Evolutionary conservation across 2,329 filamentous ascomycete genomes (phyloP), one percentile per base, ranked within the genome.

Genomic region (Exserohilum rostratum): DNA sequence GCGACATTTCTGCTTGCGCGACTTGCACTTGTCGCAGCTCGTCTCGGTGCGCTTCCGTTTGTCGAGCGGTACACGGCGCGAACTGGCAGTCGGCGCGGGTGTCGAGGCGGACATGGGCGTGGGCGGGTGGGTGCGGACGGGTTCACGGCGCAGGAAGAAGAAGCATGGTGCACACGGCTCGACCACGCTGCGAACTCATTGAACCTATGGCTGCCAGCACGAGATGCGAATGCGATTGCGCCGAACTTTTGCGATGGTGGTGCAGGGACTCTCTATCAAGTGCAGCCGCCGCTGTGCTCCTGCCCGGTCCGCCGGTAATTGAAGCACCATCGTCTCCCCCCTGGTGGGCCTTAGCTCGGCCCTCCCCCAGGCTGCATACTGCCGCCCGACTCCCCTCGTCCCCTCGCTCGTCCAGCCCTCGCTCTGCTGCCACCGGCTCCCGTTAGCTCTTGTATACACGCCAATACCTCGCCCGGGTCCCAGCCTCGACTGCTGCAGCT

Each of bases 1-100:
- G 51, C 75, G 67, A 66, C 78, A 80, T 63, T 80, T 80, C 54
- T 79, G 78, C 63, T 79, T 79, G 40, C 78, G 69, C 53, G 73
- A 75, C 68, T 79, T 79, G 72, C 78, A 80, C 54, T 78, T 77
- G 66, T 80, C 78, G 66, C 78, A 80, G 48, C 71, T 76, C 13
- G 75, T 76, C 58, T 79, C 78, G 46, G 78, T 78, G 20, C 78
- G 70, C 58, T 79, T 78, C 38, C 78, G 71, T 62, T 78, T 77
- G 51, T 79, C 76, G 40, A 75, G 69, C 5, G 78, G 78, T 11
- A 79, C 77, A 51, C 71, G 64, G 55, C 71, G 71, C 46, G 70
- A 72, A 53, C 52, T 73, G 66, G 30, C 39, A 10, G 55, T 45
- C 30, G 61, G 49, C 42, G 54, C 45, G 51, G 53, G 46, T 20